Base-by-base conservation (phyloP, 306 rosid species). In the Ziziphus jujuba region DNA sequence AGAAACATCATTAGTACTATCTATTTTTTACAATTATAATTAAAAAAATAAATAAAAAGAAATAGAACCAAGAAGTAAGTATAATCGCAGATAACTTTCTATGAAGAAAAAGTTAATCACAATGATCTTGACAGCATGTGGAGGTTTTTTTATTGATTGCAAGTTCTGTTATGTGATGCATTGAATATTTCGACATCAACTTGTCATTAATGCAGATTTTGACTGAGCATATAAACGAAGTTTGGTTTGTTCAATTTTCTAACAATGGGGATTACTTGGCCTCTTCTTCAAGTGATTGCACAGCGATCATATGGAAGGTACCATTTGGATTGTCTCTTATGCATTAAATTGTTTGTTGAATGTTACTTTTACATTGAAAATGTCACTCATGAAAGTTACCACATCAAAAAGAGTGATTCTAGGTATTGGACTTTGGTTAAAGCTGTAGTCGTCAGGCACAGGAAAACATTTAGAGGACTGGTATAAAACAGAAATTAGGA, bases 261-360 rank as follows among this genome's bases (percentile, higher is more conserved):
- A 79, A 90, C 65, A 87, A 76, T 21, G 98, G 97, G 67, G 87
- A 86, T 63, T 80, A 84, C 81, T 81, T 93, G 45, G 97, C 98
- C 60, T 93, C 98, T 63, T 83, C 96, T 38, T 90, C 97, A 72
- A 81, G 87, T 62, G 98, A 93, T 75, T 86, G 89, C 72, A 83
- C 93, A 4, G 91, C 96, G 73, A 88, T 90, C 79, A 80, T 90
- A 78, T 90, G 98, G 98, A 75, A 92, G 98, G 98, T 89, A 84
- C 36, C 13, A 11, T 80, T 69, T 52, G 21, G 65, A 65, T 63
- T 40, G 11, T 40, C 45, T 40, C 9, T 40, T 12, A 40, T 40
- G 10, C 2, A 40, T 40, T 10, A 40, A 40, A 40, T 40, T 40
- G 43, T 36, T 11, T 36, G 45, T 40, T 61, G 44, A 48, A 45